These are phyloP conservation scores for Leishmania mexicana DNA, from an alignment of 208 protist genomes.

Conservation along the genomic window DNA sequence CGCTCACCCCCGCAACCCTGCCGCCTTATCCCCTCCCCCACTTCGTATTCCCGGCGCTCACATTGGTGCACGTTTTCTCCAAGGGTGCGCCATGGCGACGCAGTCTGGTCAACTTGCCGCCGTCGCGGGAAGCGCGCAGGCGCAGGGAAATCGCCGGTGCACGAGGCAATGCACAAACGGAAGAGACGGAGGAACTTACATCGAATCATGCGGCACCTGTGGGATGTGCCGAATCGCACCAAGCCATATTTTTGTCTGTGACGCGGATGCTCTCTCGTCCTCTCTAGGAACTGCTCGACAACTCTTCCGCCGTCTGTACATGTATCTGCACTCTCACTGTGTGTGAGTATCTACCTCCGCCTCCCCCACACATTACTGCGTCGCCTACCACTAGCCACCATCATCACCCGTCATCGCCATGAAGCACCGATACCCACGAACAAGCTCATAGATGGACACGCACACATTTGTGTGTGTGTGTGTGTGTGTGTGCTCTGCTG, in stretches of 20 bases:
- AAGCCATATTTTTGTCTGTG: background rate
- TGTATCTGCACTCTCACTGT: background rate
- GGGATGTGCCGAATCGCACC: background rate
- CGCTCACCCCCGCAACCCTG: background rate
- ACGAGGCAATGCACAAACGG: background rate
- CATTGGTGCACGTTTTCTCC: background rate
- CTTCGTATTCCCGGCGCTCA: background rate
- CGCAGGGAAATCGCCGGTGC: background rate
- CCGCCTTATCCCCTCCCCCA: background rate
- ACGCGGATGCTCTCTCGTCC: background rate
- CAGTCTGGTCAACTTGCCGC: background rate
- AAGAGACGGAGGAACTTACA: background rate
- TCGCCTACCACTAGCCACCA: background rate
- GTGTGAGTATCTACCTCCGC: background rate
- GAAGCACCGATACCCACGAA: background rate
- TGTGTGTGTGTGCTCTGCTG: constrained; percentile 7
- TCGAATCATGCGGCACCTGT: background rate
- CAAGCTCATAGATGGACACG: background rate
- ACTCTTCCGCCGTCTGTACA: background rate
- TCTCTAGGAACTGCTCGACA: background rate
- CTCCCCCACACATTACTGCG: background rate
- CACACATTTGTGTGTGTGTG: constrained; percentile 12
- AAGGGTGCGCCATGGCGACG: background rate
- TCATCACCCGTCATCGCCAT: too few species aligned
- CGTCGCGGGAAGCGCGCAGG: background rate